phyloP scores from a whole-genome alignment of 2,329 filamentous ascomycete species.

The Conoideocrella luteorostrata region DNA sequence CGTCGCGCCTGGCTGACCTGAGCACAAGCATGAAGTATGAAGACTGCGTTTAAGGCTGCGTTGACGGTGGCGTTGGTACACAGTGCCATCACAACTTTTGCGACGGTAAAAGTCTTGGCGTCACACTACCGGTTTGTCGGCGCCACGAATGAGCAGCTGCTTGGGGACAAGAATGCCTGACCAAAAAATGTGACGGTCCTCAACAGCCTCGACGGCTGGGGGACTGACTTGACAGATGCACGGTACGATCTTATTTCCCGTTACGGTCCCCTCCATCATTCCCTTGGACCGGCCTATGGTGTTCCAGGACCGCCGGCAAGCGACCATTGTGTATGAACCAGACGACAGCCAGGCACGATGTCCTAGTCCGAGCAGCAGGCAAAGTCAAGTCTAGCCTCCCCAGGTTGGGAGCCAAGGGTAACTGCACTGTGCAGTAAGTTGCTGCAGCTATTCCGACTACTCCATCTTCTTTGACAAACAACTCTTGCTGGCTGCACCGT shows the following conservation, averaged over 20 bases:
- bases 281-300: too few relatives aligned
- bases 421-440: constrained; percentile 1
- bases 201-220: background rate
- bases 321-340: too few relatives aligned
- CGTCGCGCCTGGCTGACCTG: background rate
- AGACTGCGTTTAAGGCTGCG: background rate
- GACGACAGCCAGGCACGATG: background rate
- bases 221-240: too few relatives aligned
- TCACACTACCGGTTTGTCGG: constrained; percentile 6
- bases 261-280: too few relatives aligned
- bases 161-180: background rate
- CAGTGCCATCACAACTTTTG: constrained; percentile 1
- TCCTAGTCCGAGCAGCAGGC: background rate
- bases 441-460: background rate
- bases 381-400: too few relatives aligned
- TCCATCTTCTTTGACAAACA: background rate
- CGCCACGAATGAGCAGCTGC: background rate
- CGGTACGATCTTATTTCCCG: too few relatives aligned
- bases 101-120: constrained; percentile 8
- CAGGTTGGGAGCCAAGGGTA: too few relatives aligned
- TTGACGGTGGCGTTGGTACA: background rate
- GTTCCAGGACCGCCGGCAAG: too few relatives aligned
- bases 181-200: too few relatives aligned
- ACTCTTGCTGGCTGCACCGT: too few relatives aligned
- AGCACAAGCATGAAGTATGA: background rate